A percentile compares a stretch with the other conserved stretches of the same genome.
Evolutionary conservation across 768 basidiomycete genomes (phyloP).

Genomic region (Tylopilus vinaceipallidus): DNA sequence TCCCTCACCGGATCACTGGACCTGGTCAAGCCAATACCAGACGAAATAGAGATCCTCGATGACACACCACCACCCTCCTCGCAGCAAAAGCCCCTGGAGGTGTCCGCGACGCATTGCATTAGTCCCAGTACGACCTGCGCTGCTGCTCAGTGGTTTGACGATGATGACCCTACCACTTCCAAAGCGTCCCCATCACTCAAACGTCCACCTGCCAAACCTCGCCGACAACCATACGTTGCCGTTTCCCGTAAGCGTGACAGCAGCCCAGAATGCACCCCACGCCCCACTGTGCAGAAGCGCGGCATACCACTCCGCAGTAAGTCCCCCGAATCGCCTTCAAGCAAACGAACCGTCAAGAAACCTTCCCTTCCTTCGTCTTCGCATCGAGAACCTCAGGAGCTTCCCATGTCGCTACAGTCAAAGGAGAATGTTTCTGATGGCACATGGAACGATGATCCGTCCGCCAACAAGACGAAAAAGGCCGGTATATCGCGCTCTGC

Average conservation of each 20-base stretch:
- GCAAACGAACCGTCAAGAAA: slow-evolving; percentile 11
- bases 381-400: slow-evolving; percentile 19
- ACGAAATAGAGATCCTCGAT: slow-evolving; percentile 10
- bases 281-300: not conserved
- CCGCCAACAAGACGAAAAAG: slow-evolving; percentile 13
- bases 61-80: not conserved
- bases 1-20: slow-evolving; percentile 26
- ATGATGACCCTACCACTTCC: slow-evolving; percentile 4
- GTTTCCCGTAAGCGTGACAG: not conserved
- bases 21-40: slow-evolving; percentile 17
- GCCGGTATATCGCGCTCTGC: slow-evolving; percentile 6
- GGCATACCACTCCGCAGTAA: slow-evolving; percentile 5
- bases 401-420: slow-evolving; percentile 22
- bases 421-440: slow-evolving; percentile 23
- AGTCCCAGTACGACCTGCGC: not conserved
- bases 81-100: not conserved
- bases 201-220: slow-evolving; percentile 4
- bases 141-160: not conserved
- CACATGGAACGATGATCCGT: slow-evolving; percentile 7
- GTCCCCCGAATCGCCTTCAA: slow-evolving; percentile 1
- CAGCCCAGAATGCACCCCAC: slow-evolving; percentile 22
- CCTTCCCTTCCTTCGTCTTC: not conserved
- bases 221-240: slow-evolving; percentile 14
- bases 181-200: not conserved
- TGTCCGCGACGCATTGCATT: slow-evolving; percentile 1